phyloP scores from a whole-genome alignment of 257 asterid genomes.

The Jasminum sambac region DNA sequence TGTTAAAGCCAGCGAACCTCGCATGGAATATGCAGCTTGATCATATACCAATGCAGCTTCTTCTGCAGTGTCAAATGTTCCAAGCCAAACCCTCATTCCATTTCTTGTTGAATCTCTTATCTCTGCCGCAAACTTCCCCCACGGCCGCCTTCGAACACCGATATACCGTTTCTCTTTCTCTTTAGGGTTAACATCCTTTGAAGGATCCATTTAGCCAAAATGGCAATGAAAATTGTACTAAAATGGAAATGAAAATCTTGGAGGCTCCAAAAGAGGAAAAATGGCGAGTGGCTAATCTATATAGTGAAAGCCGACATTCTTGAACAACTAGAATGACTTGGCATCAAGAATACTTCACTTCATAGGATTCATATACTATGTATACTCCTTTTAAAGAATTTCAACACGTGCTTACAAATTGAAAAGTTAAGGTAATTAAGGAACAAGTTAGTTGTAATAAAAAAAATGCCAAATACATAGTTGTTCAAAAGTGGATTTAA shows the following conservation, averaged over 20 bases:
- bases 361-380: too few relatives aligned
- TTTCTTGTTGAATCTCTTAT: slow-evolving; percentile 48
- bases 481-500: too few relatives aligned
- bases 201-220: not conserved
- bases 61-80: slow-evolving; percentile 38
- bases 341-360: not conserved
- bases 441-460: too few relatives aligned
- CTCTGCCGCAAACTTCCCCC: slow-evolving; percentile 49
- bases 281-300: not conserved
- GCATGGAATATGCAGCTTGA: slow-evolving; percentile 41
- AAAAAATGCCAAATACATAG: too few relatives aligned
- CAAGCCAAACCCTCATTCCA: slow-evolving; percentile 45
- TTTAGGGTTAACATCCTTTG: not conserved
- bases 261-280: too few relatives aligned
- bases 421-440: too few relatives aligned
- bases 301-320: not conserved
- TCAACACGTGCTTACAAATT: too few relatives aligned
- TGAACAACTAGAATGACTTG: not conserved
- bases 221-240: not conserved
- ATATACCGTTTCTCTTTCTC: slow-evolving; percentile 29
- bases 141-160: slow-evolving; percentile 38
- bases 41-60: slow-evolving; percentile 48
- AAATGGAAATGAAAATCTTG: not conserved
- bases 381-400: too few relatives aligned
- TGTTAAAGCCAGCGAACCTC: slow-evolving; percentile 28